These are phyloP conservation scores for Crucihimalaya himalaica DNA, from an alignment of 345 rosid genomes.

Conservation along the genomic window DNA sequence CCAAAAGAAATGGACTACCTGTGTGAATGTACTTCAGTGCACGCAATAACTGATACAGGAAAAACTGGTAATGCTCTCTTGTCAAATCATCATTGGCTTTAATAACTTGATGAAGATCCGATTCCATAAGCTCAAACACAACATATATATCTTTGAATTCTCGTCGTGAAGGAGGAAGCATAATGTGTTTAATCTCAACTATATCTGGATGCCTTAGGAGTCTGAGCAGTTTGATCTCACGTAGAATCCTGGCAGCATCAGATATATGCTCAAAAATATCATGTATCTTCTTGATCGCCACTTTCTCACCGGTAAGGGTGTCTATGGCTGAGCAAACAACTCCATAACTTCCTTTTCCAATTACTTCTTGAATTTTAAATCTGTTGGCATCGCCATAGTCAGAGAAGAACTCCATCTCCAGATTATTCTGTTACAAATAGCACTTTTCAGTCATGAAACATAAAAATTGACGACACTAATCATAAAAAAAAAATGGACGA, in stretches of 20 bases:
- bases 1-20: slow-evolving; percentile 47
- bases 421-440: slow-evolving; percentile 55
- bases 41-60: slow-evolving; percentile 89
- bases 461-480: neutral
- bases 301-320: slow-evolving; percentile 80
- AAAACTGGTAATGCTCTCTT: slow-evolving; percentile 91
- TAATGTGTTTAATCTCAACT: slow-evolving; percentile 92
- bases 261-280: slow-evolving; percentile 90
- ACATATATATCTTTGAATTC: slow-evolving; percentile 95
- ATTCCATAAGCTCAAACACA: slow-evolving; percentile 97
- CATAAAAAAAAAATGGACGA: neutral
- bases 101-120: slow-evolving; percentile 95
- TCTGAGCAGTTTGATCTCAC: slow-evolving; percentile 86
- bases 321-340: slow-evolving; percentile 94
- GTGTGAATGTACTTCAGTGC: slow-evolving; percentile 93
- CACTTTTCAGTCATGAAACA: slow-evolving; percentile 2
- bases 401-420: slow-evolving; percentile 86
- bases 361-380: slow-evolving; percentile 85
- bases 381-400: slow-evolving; percentile 92
- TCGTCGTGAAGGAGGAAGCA: slow-evolving; percentile 92
- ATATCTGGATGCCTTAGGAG: slow-evolving; percentile 89
- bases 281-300: slow-evolving; percentile 89
- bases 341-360: slow-evolving; percentile 95
- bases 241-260: slow-evolving; percentile 88
- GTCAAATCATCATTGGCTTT: slow-evolving; percentile 98